Evolutionary conservation across 2,329 filamentous ascomycete genomes (phyloP).

Genomic region (Chrysoporthe deuterocubensis): DNA sequence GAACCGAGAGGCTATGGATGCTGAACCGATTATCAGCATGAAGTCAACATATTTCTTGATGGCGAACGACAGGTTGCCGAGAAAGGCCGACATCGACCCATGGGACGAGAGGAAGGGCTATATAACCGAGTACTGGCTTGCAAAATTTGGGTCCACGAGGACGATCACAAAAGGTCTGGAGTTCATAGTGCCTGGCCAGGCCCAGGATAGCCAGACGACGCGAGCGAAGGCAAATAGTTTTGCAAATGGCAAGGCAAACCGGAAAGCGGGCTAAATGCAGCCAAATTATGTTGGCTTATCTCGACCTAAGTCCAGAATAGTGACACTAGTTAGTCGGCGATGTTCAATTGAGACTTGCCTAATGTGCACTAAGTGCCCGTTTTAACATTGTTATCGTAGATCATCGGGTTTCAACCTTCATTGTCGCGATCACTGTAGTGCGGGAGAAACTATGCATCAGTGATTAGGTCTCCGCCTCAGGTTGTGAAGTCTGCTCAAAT

Average conservation of each 20-base stretch:
- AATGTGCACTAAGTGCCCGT: too few relatives aligned
- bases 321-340: too few relatives aligned
- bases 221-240: neutral
- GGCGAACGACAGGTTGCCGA: conserved; percentile 21
- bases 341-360: too few relatives aligned
- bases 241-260: neutral
- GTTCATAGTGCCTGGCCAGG: conserved; percentile 4
- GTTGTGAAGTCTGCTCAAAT: too few relatives aligned
- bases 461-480: too few relatives aligned
- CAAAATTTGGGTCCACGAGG: conserved; percentile 8
- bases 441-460: too few relatives aligned
- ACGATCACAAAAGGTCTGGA: conserved; percentile 23
- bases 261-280: neutral
- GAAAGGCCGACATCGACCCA: conserved; percentile 21
- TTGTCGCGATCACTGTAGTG: too few relatives aligned
- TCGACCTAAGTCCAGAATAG: too few relatives aligned
- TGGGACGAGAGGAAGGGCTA: conserved; percentile 24
- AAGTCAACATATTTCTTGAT: conserved; percentile 26
- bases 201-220: neutral
- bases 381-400: too few relatives aligned
- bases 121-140: conserved; percentile 17
- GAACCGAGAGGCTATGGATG: conserved; percentile 9
- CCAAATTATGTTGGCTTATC: neutral
- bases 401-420: too few relatives aligned
- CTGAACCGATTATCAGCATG: conserved; percentile 26